Base-by-base conservation (phyloP, 1,284 basidiomycete species). In the Gomphus bonarii region DNA sequence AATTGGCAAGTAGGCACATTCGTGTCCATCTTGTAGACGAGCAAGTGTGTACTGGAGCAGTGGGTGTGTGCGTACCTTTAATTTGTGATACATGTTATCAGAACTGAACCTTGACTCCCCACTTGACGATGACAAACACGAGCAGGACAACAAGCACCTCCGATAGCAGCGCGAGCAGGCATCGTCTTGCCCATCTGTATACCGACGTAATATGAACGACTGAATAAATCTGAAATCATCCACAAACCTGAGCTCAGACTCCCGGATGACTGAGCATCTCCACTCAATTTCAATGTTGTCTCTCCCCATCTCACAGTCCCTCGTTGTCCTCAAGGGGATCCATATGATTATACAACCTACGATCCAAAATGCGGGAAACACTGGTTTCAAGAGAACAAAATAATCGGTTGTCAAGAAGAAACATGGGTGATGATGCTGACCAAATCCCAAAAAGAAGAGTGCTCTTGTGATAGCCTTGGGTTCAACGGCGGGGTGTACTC, bases 301-400 rank as follows among this genome's bases (percentile, higher is more conserved):
- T 33, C 20, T 58, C 14, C 58, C 52, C 18, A 11, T 33, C 43
- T 60, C 57, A 56, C 51, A 49, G n/a, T 56, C 55, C 3, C 28
- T 50, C 22, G 48, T 47, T 28, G 55, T 44, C 14, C 35, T 55
- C 12, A 55, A 53, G 14, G 40, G 55, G 25, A 30, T 57, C 30
- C 56, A 36, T 16, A 61, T 42, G 28, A 61, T 55, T 50, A 35
- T 42, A 20, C 40, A 31, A 30, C 60, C 60, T 38, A 54, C 48
- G n/a, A 61, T 18, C 60, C 60, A 61, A 38, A 61, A 59, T 8
- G 44, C 54, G 8, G 60, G 60, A 40, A 61, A 55, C 40, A 57
- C 55, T 57, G 30, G 11, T 38, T 25, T 14, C 33, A 18, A 22
- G 20, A 18, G 14, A 40, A 11, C 14, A 33, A 8, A 40, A 14